These are phyloP conservation scores for Dimargaris xerosporica DNA, from an alignment of 192 early-diverging fungal species.

Conservation along the genomic window DNA sequence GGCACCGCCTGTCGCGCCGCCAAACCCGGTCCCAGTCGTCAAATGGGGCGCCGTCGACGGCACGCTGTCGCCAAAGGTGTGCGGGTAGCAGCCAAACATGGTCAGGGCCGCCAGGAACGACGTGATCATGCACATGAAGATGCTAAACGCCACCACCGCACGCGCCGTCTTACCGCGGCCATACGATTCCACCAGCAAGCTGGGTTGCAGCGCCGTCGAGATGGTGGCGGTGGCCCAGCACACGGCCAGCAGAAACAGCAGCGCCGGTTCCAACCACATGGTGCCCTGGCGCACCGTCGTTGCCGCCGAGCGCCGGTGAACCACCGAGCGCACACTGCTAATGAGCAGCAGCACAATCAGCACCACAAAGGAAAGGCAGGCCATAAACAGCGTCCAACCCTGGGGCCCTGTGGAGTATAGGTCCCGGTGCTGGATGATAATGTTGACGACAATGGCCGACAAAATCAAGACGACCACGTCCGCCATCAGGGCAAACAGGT, in stretches of 20 bases:
- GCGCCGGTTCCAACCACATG: conserved; percentile 4
- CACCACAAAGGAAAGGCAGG: conserved; percentile 2
- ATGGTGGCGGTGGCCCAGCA: conserved; percentile 7
- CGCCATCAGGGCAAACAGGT: neutral
- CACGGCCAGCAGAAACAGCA: neutral
- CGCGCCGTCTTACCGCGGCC: conserved; percentile 10
- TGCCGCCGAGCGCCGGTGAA: neutral
- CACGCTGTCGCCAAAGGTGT: neutral
- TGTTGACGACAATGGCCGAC: conserved; percentile 11
- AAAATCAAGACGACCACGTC: neutral
- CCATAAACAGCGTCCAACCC: conserved; percentile 11
- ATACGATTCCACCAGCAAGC: neutral
- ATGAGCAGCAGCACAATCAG: neutral
- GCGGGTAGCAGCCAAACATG: neutral
- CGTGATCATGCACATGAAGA: conserved; percentile 3
- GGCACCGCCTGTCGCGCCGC: neutral
- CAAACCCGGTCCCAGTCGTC: conserved; percentile 8
- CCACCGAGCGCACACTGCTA: neutral
- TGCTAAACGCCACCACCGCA: neutral
- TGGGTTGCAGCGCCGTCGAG: conserved; percentile 2
- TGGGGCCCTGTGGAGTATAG: conserved; percentile 5
- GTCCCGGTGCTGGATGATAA: neutral
- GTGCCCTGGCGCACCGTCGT: conserved; percentile 5
- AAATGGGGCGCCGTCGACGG: neutral
- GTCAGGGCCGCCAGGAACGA: conserved; percentile 8